These are phyloP conservation scores for Colletotrichum spaethianum DNA, from an alignment of 2,329 filamentous ascomycete genomes.

Conservation along the genomic window DNA sequence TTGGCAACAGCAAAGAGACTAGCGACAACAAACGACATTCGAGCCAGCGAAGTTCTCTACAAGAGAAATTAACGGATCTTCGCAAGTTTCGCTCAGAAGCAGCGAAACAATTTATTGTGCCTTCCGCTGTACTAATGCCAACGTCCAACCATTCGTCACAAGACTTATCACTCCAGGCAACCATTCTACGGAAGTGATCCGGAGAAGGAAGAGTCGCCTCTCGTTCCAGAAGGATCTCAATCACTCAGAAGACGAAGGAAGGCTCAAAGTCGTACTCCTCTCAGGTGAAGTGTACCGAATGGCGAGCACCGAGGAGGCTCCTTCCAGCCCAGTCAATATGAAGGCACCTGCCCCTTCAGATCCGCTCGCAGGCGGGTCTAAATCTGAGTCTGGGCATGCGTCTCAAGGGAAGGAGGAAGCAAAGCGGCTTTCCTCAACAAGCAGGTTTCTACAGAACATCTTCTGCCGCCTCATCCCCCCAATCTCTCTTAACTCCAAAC, in stretches of 20 bases:
- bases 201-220: not conserved
- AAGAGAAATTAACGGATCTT: too few relatives aligned
- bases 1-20: too few relatives aligned
- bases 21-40: too few relatives aligned
- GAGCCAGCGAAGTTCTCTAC: too few relatives aligned
- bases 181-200: not conserved
- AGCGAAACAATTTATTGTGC: not conserved
- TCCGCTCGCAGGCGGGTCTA: not conserved
- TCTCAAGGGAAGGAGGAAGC: constrained; percentile 9
- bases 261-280: not conserved
- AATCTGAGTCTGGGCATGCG: not conserved
- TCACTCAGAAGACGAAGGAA: not conserved
- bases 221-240: not conserved
- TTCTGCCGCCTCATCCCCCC: constrained; percentile 39
- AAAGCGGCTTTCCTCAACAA: constrained; percentile 36
- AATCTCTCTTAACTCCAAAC: constrained; percentile 23
- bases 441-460: constrained; percentile 38
- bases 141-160: not conserved
- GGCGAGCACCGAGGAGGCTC: constrained; percentile 12
- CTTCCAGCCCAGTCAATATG: constrained; percentile 14
- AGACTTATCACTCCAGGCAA: not conserved
- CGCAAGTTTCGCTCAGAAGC: not conserved
- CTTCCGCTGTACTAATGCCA: not conserved
- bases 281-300: not conserved
- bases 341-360: constrained; percentile 12